These are phyloP conservation scores for Naganishia randhawae DNA, from an alignment of 768 basidiomycete genomes.

Conservation along the genomic window DNA sequence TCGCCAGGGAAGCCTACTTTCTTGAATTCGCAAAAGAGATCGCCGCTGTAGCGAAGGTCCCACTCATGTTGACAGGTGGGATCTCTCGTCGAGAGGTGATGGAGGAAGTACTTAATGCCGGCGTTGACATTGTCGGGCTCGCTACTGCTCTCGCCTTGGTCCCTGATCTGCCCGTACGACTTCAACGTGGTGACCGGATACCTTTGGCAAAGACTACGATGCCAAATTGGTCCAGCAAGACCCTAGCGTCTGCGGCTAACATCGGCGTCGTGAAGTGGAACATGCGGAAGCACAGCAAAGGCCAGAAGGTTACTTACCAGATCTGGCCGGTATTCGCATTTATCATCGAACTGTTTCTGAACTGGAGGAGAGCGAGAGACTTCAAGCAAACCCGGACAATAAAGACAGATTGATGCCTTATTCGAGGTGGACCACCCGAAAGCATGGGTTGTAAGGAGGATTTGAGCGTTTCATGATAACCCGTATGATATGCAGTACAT, in stretches of 20 bases:
- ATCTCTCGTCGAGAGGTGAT: not conserved
- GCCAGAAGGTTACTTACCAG: not conserved
- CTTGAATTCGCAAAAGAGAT: slow-evolving; percentile 6
- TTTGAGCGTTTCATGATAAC: not conserved
- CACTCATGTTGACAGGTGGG: slow-evolving; percentile 8
- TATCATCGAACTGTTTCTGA: not conserved
- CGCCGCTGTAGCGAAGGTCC: not conserved
- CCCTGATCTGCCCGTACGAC: slow-evolving; percentile 1
- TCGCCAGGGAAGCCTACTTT: slow-evolving; percentile 4
- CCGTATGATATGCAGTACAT: not conserved
- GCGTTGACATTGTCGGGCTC: not conserved
- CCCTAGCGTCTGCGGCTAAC: not conserved
- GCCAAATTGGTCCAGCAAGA: not conserved
- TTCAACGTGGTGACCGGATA: not conserved
- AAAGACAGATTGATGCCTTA: not conserved
- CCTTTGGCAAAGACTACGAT: not conserved
- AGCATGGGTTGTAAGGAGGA: not conserved
- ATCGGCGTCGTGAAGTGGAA: slow-evolving; percentile 2
- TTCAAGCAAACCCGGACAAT: not conserved
- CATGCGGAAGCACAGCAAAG: slow-evolving; percentile 4
- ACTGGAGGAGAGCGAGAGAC: not conserved
- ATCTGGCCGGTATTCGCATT: slow-evolving; percentile 6
- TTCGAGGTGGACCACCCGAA: too few relatives aligned
- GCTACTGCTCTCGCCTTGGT: slow-evolving; percentile 2
- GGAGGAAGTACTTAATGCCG: slow-evolving; percentile 2